Conservation (phyloP, 306 rosid genomes). For the Vigna radiata region DNA sequence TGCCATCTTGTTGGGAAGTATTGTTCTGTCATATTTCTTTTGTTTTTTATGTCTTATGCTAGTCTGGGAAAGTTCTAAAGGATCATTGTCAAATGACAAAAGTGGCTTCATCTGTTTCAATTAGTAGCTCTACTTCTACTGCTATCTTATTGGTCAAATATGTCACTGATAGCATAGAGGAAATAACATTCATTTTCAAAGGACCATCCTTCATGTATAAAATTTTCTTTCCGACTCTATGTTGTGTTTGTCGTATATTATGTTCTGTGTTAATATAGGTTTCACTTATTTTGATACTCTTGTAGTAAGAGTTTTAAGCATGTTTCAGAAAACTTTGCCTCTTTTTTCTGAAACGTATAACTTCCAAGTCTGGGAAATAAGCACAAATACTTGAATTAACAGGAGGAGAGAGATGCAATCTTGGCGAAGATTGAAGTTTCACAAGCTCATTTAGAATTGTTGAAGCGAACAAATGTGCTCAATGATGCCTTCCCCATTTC, state of each 20-base stretch:
- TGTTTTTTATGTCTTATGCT: constrained; percentile 9
- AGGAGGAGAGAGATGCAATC: constrained; percentile 98
- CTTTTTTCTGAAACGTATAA: background rate
- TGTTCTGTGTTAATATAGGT: background rate
- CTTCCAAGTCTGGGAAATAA: constrained; percentile 17
- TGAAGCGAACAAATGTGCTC: constrained; percentile 91
- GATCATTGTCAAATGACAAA: background rate
- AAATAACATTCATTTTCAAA: constrained; percentile 9
- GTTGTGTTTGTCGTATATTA: background rate
- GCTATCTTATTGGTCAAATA: background rate
- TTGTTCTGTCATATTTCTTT: background rate
- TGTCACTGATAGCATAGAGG: background rate
- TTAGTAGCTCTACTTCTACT: constrained; percentile 1
- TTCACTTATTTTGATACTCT: constrained; percentile 28
- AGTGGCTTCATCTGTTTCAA: constrained; percentile 9
- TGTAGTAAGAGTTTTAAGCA: constrained; percentile 37
- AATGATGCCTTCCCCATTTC: constrained; percentile 96
- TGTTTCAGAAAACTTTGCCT: constrained; percentile 32
- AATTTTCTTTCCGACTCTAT: background rate
- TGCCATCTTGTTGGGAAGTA: constrained; percentile 5
- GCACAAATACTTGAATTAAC: constrained; percentile 49
- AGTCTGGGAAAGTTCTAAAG: constrained; percentile 23
- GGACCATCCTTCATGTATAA: constrained; percentile 22
- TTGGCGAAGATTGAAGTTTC: constrained; percentile 95
- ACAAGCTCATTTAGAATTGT: constrained; percentile 92